A percentile compares a stretch with the other conserved stretches of the same genome.
Evolutionary conservation across 164 flowering plant genomes (phyloP).

Genomic region (Vitis rotundifolia): DNA sequence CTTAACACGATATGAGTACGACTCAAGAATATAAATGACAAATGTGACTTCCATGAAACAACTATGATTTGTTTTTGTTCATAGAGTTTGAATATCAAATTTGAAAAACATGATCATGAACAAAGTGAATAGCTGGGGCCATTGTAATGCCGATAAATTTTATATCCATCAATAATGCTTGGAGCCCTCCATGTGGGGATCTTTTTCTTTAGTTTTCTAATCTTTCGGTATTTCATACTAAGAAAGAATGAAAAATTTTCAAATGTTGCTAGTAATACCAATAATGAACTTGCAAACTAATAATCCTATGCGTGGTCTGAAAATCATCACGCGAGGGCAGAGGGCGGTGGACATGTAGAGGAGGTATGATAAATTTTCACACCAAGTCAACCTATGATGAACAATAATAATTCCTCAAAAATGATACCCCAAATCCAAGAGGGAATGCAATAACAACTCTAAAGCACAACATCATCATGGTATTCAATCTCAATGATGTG

Average conservation of each 20-base stretch:
- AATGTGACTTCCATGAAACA: too few relatives aligned
- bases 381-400: constrained; percentile 30
- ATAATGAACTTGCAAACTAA: background rate
- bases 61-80: too few relatives aligned
- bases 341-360: background rate
- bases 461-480: background rate
- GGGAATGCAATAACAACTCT: background rate
- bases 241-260: background rate
- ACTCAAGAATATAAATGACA: too few relatives aligned
- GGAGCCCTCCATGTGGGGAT: too few relatives aligned
- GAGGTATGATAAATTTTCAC: background rate
- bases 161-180: too few relatives aligned
- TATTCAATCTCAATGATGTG: constrained; percentile 12
- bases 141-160: too few relatives aligned
- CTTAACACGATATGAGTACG: too few relatives aligned
- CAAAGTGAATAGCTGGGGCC: too few relatives aligned
- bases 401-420: constrained; percentile 25
- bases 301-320: constrained; percentile 1
- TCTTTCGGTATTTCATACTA: background rate
- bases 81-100: too few relatives aligned
- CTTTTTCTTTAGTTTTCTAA: background rate
- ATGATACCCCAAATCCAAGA: background rate
- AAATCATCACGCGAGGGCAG: constrained; percentile 11
- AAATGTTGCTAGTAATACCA: too few relatives aligned
- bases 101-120: too few relatives aligned